Evolutionary conservation across 75 land plant species (phyloP), one percentile per base, ranked within the genome.

Genomic region (Ceratopteris richardii): DNA sequence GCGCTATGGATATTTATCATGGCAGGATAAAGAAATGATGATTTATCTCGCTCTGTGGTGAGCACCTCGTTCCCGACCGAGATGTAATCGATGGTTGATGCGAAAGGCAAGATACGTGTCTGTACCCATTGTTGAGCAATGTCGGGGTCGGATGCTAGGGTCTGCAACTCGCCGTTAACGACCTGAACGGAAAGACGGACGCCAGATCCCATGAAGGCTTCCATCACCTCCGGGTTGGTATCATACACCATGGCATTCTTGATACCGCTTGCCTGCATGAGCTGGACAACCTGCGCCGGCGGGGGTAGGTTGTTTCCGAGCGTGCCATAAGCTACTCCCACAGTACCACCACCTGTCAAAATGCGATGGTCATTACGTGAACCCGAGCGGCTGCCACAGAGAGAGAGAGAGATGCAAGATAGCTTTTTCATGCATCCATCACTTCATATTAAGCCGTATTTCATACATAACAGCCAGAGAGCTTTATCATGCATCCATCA

Each of bases 1-100:
- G 71, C 68, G 16, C 12, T 29, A 1, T 68, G 36, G 14, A 82
- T 48, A 63, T 79, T 79, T 19, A 28, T 21, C 76, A 82, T 75
- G 56, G 82, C 82, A 5, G 73, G 72, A 17, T 68, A 47, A 19
- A 82, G 69, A 16, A 44, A 48, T 0, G 40, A 33, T 11, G 71
- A 31, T 3, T 2, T 33, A 4, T 33, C 48, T 0, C 0, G 0
- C 14, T 30, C 36, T 29, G 51, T 41, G 1, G 64, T 58, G 20
- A 62, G 56, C 7, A 65, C 57, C 29, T 74, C 78, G 48, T 74
- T 69, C 44, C 81, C 81, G 19, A 69, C 73, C 0, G 55, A 68
- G 58, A 78, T 61, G 65, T 73, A 69, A 6, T 41, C 21, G 73
- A 74, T 57, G 2, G 30, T 57, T 57, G 62, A 47, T 22, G 17